Evolutionary conservation across 768 basidiomycete genomes (phyloP).

Genomic region (Rhizopogon sp.): DNA sequence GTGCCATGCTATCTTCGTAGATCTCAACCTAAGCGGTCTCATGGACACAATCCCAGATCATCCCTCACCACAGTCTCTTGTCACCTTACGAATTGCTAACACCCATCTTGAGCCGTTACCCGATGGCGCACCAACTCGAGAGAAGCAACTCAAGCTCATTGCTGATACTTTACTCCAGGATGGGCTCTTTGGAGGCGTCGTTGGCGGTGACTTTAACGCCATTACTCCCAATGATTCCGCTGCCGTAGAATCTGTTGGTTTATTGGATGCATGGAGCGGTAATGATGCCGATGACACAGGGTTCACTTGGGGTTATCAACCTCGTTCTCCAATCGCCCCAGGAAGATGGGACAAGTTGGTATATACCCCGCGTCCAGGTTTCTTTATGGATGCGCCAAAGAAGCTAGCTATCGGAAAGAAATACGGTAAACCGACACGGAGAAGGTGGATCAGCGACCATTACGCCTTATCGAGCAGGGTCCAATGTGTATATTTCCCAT

Average conservation of each 20-base stretch:
- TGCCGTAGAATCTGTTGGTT: slow-evolving; percentile 35
- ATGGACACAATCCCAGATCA: slow-evolving; percentile 6
- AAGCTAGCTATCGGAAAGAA: slow-evolving; percentile 48
- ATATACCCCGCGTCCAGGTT: slow-evolving; percentile 39
- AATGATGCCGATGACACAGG: slow-evolving; percentile 34
- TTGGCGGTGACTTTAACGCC: slow-evolving; percentile 63
- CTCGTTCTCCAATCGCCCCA: slow-evolving; percentile 34
- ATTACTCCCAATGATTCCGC: slow-evolving; percentile 37
- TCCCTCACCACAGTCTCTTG: slow-evolving; percentile 20
- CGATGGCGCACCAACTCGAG: slow-evolving; percentile 31
- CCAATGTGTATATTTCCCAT: slow-evolving; percentile 1
- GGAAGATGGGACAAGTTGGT: slow-evolving; percentile 57
- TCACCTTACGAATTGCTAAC: slow-evolving; percentile 51
- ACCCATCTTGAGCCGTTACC: slow-evolving; percentile 62
- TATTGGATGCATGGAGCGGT: slow-evolving; percentile 51
- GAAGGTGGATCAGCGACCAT: slow-evolving; percentile 54
- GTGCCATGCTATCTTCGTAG: slow-evolving; percentile 47
- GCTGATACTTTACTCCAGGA: slow-evolving; percentile 38
- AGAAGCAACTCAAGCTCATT: slow-evolving; percentile 44
- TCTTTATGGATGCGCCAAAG: slow-evolving; percentile 42
- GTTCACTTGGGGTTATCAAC: slow-evolving; percentile 62
- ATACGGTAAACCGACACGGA: slow-evolving; percentile 23
- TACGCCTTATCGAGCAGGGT: slow-evolving; percentile 42
- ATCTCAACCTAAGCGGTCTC: slow-evolving; percentile 33
- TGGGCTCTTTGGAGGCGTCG: slow-evolving; percentile 43